These are phyloP conservation scores for Xylaria bambusicola DNA, from an alignment of 495 filamentous ascomycete species.

Conservation along the genomic window DNA sequence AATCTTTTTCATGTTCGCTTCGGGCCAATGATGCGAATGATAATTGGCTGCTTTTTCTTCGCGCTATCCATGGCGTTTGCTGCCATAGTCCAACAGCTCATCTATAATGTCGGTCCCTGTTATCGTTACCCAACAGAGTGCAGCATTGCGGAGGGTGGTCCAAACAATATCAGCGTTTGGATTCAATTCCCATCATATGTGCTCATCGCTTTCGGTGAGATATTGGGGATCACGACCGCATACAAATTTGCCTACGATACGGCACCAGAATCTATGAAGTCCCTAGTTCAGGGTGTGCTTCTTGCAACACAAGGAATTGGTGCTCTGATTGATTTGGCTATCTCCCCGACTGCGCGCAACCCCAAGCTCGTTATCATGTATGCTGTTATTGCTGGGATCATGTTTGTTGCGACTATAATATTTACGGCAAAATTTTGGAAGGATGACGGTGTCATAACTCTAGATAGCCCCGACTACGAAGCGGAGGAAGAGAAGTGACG, in stretches of 20 bases:
- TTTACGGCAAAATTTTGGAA: too few relatives aligned
- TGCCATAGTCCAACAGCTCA: constrained; percentile 48
- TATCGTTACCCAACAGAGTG: constrained; percentile 50
- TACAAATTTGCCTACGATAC: constrained; percentile 55
- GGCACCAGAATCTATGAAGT: constrained; percentile 37
- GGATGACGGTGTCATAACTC: too few relatives aligned
- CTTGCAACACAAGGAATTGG: constrained; percentile 46
- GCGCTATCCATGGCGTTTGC: constrained; percentile 52
- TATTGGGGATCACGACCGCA: constrained; percentile 41
- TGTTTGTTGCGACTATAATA: neutral
- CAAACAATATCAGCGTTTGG: constrained; percentile 40
- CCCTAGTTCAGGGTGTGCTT: constrained; percentile 35
- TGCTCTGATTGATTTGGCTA: constrained; percentile 41
- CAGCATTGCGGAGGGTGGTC: constrained; percentile 13
- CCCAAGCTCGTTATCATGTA: constrained; percentile 51
- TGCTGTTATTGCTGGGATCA: constrained; percentile 31
- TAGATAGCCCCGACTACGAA: too few relatives aligned
- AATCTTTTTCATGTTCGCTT: constrained; percentile 43
- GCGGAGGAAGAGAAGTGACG: too few relatives aligned
- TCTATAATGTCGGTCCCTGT: constrained; percentile 52
- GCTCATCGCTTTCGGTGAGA: constrained; percentile 39
- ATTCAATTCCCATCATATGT: constrained; percentile 44
- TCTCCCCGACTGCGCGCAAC: constrained; percentile 43
- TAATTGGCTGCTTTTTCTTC: constrained; percentile 48
- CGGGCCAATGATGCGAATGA: constrained; percentile 53